A percentile compares a stretch with the other conserved stretches of the same genome.
phyloP scores from a whole-genome alignment of 2,329 filamentous ascomycete genomes.

The Aspergillus sp. region DNA sequence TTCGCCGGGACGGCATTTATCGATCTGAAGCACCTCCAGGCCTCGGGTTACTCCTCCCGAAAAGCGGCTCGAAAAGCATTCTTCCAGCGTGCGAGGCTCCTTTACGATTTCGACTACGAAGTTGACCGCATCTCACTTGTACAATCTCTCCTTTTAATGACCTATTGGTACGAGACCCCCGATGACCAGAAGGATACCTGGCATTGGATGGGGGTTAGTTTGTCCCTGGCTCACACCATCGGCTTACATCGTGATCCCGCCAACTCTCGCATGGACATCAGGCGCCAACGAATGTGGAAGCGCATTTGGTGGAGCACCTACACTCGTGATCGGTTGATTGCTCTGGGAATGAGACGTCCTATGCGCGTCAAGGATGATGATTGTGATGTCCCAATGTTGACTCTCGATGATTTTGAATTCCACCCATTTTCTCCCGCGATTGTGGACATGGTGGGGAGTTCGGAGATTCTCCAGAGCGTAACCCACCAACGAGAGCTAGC shows the following conservation, averaged over 20 bases:
- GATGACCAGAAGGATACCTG: constrained; percentile 98
- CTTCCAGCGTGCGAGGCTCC: constrained; percentile 81
- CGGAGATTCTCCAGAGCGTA: constrained; percentile 68
- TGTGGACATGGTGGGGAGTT: constrained; percentile 67
- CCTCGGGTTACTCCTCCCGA: constrained; percentile 73
- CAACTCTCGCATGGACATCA: constrained; percentile 70
- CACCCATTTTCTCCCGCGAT: constrained; percentile 66
- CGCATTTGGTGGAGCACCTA: constrained; percentile 98
- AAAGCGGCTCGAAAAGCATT: constrained; percentile 84
- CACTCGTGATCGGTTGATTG: constrained; percentile 89
- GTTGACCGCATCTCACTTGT: constrained; percentile 84
- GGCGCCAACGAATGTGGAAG: constrained; percentile 83
- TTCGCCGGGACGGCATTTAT: constrained; percentile 89
- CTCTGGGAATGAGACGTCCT: constrained; percentile 87
- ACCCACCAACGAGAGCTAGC: constrained; percentile 76
- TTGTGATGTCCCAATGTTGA: constrained; percentile 89
- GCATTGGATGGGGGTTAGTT: constrained; percentile 98
- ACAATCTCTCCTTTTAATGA: constrained; percentile 86
- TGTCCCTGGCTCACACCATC: constrained; percentile 89
- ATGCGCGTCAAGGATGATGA: constrained; percentile 92
- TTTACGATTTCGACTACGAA: constrained; percentile 97
- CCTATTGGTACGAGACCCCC: constrained; percentile 95
- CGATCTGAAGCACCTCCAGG: constrained; percentile 71
- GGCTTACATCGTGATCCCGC: constrained; percentile 84
- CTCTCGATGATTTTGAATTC: constrained; percentile 80